Evolutionary conservation across 139 green algal genomes (phyloP).

Genomic region (Desmodesmus armatus): DNA sequence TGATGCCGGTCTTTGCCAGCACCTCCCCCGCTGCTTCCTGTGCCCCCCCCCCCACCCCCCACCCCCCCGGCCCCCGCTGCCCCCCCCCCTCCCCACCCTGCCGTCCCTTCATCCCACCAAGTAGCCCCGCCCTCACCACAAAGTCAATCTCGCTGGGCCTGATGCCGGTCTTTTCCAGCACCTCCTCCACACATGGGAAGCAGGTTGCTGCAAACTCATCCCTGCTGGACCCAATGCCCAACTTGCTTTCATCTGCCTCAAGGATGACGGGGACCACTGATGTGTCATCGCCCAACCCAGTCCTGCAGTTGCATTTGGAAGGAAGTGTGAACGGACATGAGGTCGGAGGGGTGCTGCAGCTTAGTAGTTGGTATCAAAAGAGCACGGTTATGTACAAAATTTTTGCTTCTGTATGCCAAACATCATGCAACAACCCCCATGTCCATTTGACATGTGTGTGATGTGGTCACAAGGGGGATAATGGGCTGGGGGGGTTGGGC

Average conservation of each 20-base stretch:
- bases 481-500: too few species aligned
- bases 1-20: constrained; percentile 65
- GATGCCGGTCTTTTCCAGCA: constrained; percentile 68
- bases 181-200: constrained; percentile 73
- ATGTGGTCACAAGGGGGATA: not conserved
- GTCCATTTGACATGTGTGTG: not conserved
- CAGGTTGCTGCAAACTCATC: constrained; percentile 91
- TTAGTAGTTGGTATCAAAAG: too few species aligned
- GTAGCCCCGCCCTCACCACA: not conserved
- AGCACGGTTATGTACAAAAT: too few species aligned
- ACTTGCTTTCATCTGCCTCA: not conserved
- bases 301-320: too few species aligned
- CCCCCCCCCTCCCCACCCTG: too few species aligned
- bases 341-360: not conserved
- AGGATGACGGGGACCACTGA: constrained; percentile 28
- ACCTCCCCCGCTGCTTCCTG: constrained; percentile 75
- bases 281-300: constrained; percentile 36
- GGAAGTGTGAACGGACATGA: too few species aligned
- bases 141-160: constrained; percentile 56
- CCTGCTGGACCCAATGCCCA: constrained; percentile 76
- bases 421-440: not conserved
- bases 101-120: too few species aligned
- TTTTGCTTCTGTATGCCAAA: too few species aligned
- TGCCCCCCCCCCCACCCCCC: too few species aligned
- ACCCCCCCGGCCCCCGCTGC: too few species aligned